A percentile compares a stretch with the other conserved stretches of the same genome.
phyloP scores from a whole-genome alignment of 345 rosid species.

The Gossypium mustelinum region DNA sequence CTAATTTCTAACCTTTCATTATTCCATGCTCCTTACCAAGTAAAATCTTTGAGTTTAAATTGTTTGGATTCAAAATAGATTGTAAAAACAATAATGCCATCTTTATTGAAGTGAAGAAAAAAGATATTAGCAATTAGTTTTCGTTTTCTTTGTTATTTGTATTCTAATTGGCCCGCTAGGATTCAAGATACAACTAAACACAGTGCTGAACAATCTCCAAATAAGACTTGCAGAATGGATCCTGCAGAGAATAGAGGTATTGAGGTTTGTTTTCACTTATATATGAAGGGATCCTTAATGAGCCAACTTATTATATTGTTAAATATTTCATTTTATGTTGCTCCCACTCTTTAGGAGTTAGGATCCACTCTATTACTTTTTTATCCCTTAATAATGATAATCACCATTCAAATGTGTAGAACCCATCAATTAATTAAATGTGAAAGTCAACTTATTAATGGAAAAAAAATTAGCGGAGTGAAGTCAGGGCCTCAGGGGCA shows the following conservation, averaged over 20 bases:
- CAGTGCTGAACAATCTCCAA: conserved; percentile 11
- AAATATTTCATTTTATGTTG: not conserved
- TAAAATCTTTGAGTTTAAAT: not conserved
- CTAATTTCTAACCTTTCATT: not conserved
- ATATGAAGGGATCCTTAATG: not conserved
- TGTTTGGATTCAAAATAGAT: not conserved
- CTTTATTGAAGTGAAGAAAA: not conserved
- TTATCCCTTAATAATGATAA: no score
- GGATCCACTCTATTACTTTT: no score
- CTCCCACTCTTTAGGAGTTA: not conserved
- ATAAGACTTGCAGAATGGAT: not conserved
- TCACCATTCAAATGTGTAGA: no score
- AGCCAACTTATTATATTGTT: not conserved
- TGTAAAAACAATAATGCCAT: not conserved
- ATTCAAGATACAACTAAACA: conserved; percentile 3
- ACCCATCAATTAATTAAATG: no score
- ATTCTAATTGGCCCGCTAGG: not conserved
- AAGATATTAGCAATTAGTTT: not conserved
- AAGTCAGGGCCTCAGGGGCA: no score
- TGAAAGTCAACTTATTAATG: no score
- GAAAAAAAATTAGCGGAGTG: no score
- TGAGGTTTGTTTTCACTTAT: not conserved
- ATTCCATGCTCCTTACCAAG: not conserved
- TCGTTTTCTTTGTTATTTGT: not conserved
- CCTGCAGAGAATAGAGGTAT: conserved; percentile 15